Percentiles rank a stretch among this genome's conserved stretches.
Evolutionary conservation across 805 yeast species (phyloP).

Genomic region (Kurtzmaniella cleridarum): DNA sequence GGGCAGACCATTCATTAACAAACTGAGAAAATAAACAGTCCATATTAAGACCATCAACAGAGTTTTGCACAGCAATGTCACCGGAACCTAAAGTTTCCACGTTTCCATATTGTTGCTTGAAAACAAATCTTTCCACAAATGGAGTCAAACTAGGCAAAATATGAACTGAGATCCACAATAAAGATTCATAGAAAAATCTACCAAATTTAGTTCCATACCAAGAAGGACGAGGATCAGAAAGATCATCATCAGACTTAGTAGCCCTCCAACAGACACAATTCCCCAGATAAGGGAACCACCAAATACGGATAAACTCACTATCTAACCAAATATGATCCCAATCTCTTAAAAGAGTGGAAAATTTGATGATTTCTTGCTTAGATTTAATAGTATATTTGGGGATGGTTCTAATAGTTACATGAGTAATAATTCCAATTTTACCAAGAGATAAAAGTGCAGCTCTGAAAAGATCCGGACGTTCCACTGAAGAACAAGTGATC

Average conservation of each 20-base stretch:
- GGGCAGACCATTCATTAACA: slow-evolving; percentile 97
- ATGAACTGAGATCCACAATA: slow-evolving; percentile 75
- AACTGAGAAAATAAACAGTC: slow-evolving; percentile 92
- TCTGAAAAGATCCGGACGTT: slow-evolving; percentile 60
- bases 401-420: slow-evolving; percentile 78
- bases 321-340: slow-evolving; percentile 85
- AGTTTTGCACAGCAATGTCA: slow-evolving; percentile 64
- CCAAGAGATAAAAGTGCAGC: slow-evolving; percentile 87
- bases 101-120: slow-evolving; percentile 75
- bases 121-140: slow-evolving; percentile 75
- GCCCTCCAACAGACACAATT: slow-evolving; percentile 92
- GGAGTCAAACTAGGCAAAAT: slow-evolving; percentile 77
- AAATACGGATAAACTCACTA: slow-evolving; percentile 84
- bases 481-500: slow-evolving; percentile 59
- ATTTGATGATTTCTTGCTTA: slow-evolving; percentile 73
- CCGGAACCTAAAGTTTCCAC: slow-evolving; percentile 62
- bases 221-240: slow-evolving; percentile 59
- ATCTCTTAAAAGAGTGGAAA: slow-evolving; percentile 61
- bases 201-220: slow-evolving; percentile 86
- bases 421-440: slow-evolving; percentile 82
- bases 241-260: slow-evolving; percentile 59
- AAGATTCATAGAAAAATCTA: slow-evolving; percentile 69
- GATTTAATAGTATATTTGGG: slow-evolving; percentile 81
- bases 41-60: slow-evolving; percentile 88
- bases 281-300: slow-evolving; percentile 96